Evolutionary conservation across 495 filamentous ascomycete genomes (phyloP), one percentile per base, ranked within the genome.

Genomic region (Trichoderma reesei): DNA sequence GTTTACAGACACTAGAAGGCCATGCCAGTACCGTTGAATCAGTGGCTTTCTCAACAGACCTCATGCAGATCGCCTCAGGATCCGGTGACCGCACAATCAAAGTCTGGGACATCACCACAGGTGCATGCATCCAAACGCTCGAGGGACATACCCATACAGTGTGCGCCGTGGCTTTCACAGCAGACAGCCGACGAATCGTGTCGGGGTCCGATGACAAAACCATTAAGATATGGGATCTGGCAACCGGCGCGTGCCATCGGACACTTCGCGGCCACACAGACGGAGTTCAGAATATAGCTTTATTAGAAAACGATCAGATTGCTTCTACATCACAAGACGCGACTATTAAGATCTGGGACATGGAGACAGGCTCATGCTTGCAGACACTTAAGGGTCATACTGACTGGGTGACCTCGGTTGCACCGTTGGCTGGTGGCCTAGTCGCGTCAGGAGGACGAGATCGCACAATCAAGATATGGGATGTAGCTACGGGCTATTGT

Each of bases 91-190:
- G 3, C 9, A 48, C n/a, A 26, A 48, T 48, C 1, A 26, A 39
- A 44, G 34, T 70, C 59, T 68, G 76, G 76, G 16, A 67, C 75
- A 11, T 63, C 70, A 34, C 65, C 67, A 69, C 74, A 71, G 76
- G 70, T 68, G 34, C 20, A 34, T 31, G 65, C 48, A 64, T 65
- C 54, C 67, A 70, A 44, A 69, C 63, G 16, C 66, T 75, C 20
- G 60, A 69, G 61, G 69, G 69, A 41, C 64, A 70, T 59, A 64
- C 16, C 13, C 42, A 13, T 54, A 0, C 0, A 8, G 41, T 65
- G 20, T 44, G 0, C 7, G 61, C 59, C 18, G 61, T 69, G 2
- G 63, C 63, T 13, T 69, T 67, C 60, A 69, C 64, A 26, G 56
- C 65, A 3, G 56, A 69, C 42, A 63, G 70, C 65, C 60, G 59